Conservation (phyloP, 2,329 filamentous ascomycete species). For the Alternaria angustiovoidea region DNA sequence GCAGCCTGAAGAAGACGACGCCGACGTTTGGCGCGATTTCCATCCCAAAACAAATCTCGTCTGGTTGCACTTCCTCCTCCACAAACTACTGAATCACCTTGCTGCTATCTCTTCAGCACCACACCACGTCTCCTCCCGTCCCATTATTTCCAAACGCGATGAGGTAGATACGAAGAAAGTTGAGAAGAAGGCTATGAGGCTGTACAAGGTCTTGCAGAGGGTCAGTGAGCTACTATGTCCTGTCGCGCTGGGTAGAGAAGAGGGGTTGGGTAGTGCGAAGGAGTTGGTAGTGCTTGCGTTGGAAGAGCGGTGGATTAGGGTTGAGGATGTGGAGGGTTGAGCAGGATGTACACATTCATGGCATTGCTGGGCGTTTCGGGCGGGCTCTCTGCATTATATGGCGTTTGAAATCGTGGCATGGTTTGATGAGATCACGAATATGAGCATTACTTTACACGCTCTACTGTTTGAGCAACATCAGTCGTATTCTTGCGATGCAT, state of each 20-base stretch:
- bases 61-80: conserved; percentile 69
- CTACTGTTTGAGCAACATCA: neutral
- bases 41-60: conserved; percentile 69
- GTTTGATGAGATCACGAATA: neutral
- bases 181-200: conserved; percentile 46
- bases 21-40: conserved; percentile 60
- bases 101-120: conserved; percentile 12
- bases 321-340: conserved; percentile 42
- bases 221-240: conserved; percentile 53
- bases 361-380: neutral
- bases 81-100: conserved; percentile 60
- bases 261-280: conserved; percentile 38
- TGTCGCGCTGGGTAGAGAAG: conserved; percentile 37
- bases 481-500: neutral
- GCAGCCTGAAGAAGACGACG: conserved; percentile 1
- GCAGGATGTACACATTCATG: neutral
- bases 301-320: conserved; percentile 46
- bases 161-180: conserved; percentile 27
- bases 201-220: conserved; percentile 49
- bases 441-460: neutral
- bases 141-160: conserved; percentile 3
- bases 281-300: conserved; percentile 47
- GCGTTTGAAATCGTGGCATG: neutral
- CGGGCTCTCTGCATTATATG: neutral
- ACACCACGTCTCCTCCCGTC: conserved; percentile 7